phyloP scores from a whole-genome alignment of 139 green algal genomes.

The Edaphochlamys debaryana region DNA sequence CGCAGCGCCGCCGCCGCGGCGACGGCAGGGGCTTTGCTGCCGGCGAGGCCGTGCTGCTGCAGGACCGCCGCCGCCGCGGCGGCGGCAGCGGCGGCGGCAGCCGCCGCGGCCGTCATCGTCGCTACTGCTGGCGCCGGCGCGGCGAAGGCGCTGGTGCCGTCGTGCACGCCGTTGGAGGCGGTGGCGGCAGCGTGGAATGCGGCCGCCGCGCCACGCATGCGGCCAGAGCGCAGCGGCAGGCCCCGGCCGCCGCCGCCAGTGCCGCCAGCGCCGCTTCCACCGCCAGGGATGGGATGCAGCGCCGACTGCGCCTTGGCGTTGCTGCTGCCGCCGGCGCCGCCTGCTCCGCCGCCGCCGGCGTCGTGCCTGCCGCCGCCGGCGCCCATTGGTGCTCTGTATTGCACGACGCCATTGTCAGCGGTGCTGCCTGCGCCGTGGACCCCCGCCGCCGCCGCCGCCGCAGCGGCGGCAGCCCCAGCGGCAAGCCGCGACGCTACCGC shows the following conservation, averaged over 20 bases:
- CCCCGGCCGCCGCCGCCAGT: background rate
- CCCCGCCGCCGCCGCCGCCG: background rate
- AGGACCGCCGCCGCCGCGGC: too few species aligned
- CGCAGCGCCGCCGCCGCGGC: background rate
- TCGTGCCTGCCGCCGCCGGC: background rate
- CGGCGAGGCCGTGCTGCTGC: too few species aligned
- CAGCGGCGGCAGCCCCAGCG: background rate
- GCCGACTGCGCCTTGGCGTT: conserved; percentile 26
- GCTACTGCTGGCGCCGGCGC: too few species aligned
- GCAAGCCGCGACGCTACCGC: too few species aligned
- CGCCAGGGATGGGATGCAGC: background rate
- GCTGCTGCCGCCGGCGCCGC: background rate
- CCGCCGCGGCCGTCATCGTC: too few species aligned
- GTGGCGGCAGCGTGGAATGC: background rate
- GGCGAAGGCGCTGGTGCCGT: background rate
- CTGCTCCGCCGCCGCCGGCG: background rate
- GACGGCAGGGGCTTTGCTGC: background rate
- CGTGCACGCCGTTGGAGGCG: background rate
- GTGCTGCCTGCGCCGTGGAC: background rate
- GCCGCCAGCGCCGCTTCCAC: background rate
- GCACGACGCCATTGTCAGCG: background rate
- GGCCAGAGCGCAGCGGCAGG: background rate
- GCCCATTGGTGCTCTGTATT: background rate
- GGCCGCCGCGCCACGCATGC: background rate
- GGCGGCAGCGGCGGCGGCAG: too few species aligned